phyloP scores from a whole-genome alignment of 352 stramenopile genomes.

The Globisporangium splendens region DNA sequence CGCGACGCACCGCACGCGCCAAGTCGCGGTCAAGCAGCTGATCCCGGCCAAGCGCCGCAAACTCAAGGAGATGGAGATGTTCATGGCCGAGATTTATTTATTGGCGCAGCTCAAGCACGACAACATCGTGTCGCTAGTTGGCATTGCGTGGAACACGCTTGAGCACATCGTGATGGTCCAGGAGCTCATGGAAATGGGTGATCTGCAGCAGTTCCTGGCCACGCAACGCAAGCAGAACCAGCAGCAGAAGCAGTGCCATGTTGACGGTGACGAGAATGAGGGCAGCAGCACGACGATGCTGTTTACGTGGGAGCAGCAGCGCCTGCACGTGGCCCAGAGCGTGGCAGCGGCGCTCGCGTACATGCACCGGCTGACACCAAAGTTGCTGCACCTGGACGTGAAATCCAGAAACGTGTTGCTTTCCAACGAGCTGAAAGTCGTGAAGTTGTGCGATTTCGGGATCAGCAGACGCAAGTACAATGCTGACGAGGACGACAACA shows the following conservation, averaged over 20 bases:
- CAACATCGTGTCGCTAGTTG: slow-evolving; percentile 56
- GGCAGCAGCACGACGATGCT: slow-evolving; percentile 2
- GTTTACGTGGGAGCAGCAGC: slow-evolving; percentile 55
- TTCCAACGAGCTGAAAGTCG: slow-evolving; percentile 5
- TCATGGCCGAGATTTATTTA: slow-evolving; percentile 75
- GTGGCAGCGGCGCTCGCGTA: slow-evolving; percentile 71
- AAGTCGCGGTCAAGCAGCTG: slow-evolving; percentile 72
- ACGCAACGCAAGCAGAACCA: slow-evolving; percentile 13
- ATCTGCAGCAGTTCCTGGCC: slow-evolving; percentile 56
- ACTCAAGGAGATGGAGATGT: slow-evolving; percentile 65
- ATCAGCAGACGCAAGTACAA: slow-evolving; percentile 40
- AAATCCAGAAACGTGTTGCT: slow-evolving; percentile 16
- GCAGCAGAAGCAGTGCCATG: no score
- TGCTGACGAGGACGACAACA: slow-evolving; percentile 33
- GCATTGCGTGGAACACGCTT: slow-evolving; percentile 71
- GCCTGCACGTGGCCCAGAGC: slow-evolving; percentile 49
- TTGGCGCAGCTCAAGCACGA: slow-evolving; percentile 64
- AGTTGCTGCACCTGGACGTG: slow-evolving; percentile 15
- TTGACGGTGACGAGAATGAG: no score
- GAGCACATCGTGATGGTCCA: slow-evolving; percentile 71
- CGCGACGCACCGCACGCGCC: slow-evolving; percentile 36
- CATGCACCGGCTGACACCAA: slow-evolving; percentile 42
- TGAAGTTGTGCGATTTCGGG: slow-evolving; percentile 84
- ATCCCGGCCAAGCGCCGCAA: slow-evolving; percentile 42
- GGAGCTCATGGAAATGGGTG: slow-evolving; percentile 68